Evolutionary conservation across 305 asterid species (phyloP), one percentile per base, ranked within the genome.

Genomic region (Salvia sclarea): DNA sequence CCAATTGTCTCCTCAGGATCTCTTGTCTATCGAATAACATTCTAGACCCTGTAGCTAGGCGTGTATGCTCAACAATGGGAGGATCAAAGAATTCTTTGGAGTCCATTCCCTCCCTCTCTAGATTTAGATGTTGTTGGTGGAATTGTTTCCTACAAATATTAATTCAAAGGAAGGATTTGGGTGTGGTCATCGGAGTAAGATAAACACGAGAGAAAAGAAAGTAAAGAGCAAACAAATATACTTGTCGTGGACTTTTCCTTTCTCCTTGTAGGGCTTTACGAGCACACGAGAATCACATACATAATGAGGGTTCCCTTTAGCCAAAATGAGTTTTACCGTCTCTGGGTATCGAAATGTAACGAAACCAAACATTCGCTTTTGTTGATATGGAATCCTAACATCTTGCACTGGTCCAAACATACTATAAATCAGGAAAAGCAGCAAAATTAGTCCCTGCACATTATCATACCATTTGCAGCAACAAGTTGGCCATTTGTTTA

Each of bases 281-380:
- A 94, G 97, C 65, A 94, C 99, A 7, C 98, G 96, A 52, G 96
- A 89, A 80, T 91, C 97, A n/a, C 99, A 94, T 18, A 94, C 98
- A 21, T 91, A 94, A 81, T 94, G 99, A 0, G 97, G 99, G 71
- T 94, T 94, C 64, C 98, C 98, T 73, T 91, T 94, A 0, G 97
- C 93, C 76, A 94, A 76, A 64, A 94, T 91, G 80, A 77, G 89
- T 78, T 89, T 94, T 44, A 94, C 99, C 0, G 99, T 94, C 69
- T 94, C 99, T 0, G 98, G 79, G 53, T 82, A 89, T 55, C 82
- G 78, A 75, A 94, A 91, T 0, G 98, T 89, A 21, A 94, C 98
- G 57, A 94, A 94, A 6, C 99, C 99, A 61, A 89, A 94, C 99
- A 91, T 94, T 2, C 98, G 75, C 72, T 94, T 89, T 77, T 91